Evolutionary conservation across 106 monocot species (phyloP).

Genomic region (Platanthera zijinensis): DNA sequence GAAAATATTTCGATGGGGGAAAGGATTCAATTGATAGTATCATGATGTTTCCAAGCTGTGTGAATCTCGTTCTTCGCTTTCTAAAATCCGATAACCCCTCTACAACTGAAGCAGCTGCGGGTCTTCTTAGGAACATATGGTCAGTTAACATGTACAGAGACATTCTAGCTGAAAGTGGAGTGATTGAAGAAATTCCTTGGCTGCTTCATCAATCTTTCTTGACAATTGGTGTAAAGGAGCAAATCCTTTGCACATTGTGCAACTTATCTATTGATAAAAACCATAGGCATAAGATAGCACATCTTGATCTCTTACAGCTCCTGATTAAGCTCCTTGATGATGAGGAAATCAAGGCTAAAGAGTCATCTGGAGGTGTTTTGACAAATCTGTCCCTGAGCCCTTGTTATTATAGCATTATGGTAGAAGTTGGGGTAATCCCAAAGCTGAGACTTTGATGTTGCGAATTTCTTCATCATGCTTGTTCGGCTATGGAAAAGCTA

Average conservation of each 20-base stretch:
- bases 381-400: constrained; percentile 59
- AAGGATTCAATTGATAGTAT: constrained; percentile 61
- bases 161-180: constrained; percentile 50
- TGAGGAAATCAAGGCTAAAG: constrained; percentile 73
- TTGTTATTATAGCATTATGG: constrained; percentile 45
- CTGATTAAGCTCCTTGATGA: constrained; percentile 69
- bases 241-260: constrained; percentile 62
- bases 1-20: constrained; percentile 74
- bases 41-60: constrained; percentile 63
- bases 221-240: constrained; percentile 61
- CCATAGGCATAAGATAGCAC: constrained; percentile 39
- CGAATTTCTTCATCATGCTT: too few species aligned
- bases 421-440: constrained; percentile 66
- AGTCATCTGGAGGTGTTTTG: constrained; percentile 74
- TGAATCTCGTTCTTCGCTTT: constrained; percentile 64
- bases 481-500: too few species aligned
- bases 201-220: constrained; percentile 39
- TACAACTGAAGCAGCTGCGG: constrained; percentile 73
- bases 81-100: constrained; percentile 56
- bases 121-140: constrained; percentile 57
- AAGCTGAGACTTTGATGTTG: too few species aligned
- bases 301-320: constrained; percentile 34
- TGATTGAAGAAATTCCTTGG: constrained; percentile 55
- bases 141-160: constrained; percentile 58
- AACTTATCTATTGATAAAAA: constrained; percentile 70